Base-by-base conservation (phyloP, 1,284 basidiomycete genomes). In the Hypsizygus ulmarius region DNA sequence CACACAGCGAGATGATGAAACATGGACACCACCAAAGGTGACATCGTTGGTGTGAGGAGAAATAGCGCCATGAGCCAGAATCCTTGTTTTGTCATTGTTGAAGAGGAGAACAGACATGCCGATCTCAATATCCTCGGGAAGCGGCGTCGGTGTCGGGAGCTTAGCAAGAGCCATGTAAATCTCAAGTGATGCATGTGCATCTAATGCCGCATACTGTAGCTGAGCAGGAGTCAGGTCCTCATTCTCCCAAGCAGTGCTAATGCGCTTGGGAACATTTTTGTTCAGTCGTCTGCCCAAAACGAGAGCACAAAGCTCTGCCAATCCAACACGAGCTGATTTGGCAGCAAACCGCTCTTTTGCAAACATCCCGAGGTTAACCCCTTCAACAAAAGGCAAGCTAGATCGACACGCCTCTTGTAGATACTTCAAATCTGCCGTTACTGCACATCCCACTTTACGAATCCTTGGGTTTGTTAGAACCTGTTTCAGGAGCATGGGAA, bases 191-290 rank as follows among this genome's bases (percentile, higher is more conserved):
- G 55, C 57, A 46, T 54, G 52, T 2, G 49, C 62, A 48, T 64
- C 61, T 16, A 50, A 15, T 2, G 59, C 56, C 16, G 59, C 61
- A 56, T 63, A 63, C 3, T 39, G 15, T 9, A 56, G 46, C 27
- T 61, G 61, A 12, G 39, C 40, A 2, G 28, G 30, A 15, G 51
- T 49, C 4, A 59, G 48, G 1, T 46, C 41, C 4, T 53, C 43
- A 33, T 50, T 1, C 19, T 52, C 51, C 55, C 55, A 61, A 3
- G 44, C 33, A 19, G 27, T 50, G 39, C 52, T 56, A 27, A 58
- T 39, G 1, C 42, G 50, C 33, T 58, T 50, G 0, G 51, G 9
- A 0, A 56, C 50, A 50, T 58, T 52, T 41, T 62, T 62, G 9
- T 43, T 38, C 1, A 60, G 29, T 15, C 44, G 29, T 35, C 34